Conservation (phyloP, 2,329 filamentous ascomycete species). For the Fusarium globosum region DNA sequence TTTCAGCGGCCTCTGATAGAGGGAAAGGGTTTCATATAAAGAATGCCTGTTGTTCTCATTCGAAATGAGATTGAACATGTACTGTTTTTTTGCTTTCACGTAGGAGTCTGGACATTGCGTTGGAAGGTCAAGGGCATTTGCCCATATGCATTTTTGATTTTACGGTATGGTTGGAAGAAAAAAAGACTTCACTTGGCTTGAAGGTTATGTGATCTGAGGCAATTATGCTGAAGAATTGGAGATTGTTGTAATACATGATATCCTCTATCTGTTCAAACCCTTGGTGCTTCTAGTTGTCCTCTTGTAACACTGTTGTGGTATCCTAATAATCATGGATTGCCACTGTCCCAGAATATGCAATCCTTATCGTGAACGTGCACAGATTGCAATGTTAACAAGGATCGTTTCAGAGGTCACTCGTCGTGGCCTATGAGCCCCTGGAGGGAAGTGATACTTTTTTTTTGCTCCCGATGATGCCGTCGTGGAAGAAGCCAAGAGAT, state of each 20-base stretch:
- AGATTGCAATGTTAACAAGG: not conserved
- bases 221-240: conserved; percentile 15
- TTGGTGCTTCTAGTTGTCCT: not conserved
- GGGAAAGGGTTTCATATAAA: conserved; percentile 20
- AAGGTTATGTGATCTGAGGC: conserved; percentile 16
- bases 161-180: conserved; percentile 39
- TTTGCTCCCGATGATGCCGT: conserved; percentile 21
- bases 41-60: conserved; percentile 14
- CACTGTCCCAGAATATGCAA: not conserved
- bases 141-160: conserved; percentile 27
- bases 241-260: conserved; percentile 38
- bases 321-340: not conserved
- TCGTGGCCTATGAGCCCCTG: not conserved
- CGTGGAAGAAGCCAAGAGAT: not conserved
- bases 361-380: not conserved
- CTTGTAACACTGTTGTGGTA: not conserved
- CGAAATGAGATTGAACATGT: conserved; percentile 5
- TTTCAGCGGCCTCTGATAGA: conserved; percentile 19
- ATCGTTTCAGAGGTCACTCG: not conserved
- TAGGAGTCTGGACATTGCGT: conserved; percentile 37
- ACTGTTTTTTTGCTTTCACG: conserved; percentile 12
- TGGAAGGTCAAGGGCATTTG: conserved; percentile 19
- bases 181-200: conserved; percentile 35
- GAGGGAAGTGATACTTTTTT: conserved; percentile 14
- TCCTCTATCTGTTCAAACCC: conserved; percentile 12